Conservation (phyloP, 441 rosid species). For the Rhodomyrtus psidioides region DNA sequence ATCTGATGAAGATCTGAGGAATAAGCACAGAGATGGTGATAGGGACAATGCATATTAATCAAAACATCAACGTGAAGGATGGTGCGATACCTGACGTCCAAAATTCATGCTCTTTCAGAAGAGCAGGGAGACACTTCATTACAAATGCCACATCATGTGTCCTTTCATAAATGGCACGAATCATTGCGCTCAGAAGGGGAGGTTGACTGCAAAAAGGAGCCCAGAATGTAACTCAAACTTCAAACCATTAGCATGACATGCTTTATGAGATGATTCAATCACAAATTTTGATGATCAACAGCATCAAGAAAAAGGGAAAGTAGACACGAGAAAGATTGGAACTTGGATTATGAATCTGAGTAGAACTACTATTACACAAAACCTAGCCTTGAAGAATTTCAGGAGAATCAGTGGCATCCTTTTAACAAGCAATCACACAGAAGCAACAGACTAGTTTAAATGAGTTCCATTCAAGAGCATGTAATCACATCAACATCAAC, state of each 20-base stretch:
- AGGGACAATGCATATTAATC: neutral
- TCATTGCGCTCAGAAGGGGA: constrained; percentile 87
- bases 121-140: constrained; percentile 48
- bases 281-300: neutral
- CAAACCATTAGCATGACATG: neutral
- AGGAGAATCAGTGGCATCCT: neutral
- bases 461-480: neutral
- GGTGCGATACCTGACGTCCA: constrained; percentile 64
- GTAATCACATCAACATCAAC: too few relatives aligned
- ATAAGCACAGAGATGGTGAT: neutral
- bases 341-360: neutral
- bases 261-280: neutral
- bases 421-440: neutral
- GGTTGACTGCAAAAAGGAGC: constrained; percentile 53
- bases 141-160: constrained; percentile 58
- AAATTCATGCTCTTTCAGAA: constrained; percentile 64
- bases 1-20: constrained; percentile 59
- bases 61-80: neutral
- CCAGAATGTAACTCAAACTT: neutral
- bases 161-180: constrained; percentile 40
- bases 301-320: too few relatives aligned
- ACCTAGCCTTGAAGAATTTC: neutral
- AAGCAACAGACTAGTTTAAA: neutral
- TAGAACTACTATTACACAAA: neutral
- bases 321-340: neutral